Conservation (phyloP, 768 basidiomycete species). For the Pulveroboletus sp. region DNA sequence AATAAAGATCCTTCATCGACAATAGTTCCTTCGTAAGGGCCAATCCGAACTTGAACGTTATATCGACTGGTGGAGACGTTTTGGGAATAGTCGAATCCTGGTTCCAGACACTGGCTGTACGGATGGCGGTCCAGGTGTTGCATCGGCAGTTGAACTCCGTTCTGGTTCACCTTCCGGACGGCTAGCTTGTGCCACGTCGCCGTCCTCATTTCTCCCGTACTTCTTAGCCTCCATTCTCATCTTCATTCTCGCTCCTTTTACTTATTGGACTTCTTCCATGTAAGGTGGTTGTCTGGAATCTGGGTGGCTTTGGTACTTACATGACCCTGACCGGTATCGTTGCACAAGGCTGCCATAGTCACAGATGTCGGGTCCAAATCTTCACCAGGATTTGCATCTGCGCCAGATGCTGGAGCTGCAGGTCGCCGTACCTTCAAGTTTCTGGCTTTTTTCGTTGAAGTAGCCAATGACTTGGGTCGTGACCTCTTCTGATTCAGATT, state of each 20-base stretch:
- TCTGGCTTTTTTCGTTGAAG: constrained; percentile 33
- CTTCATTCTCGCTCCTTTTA: constrained; percentile 64
- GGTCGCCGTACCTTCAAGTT: constrained; percentile 42
- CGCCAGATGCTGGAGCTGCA: constrained; percentile 55
- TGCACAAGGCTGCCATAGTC: constrained; percentile 81
- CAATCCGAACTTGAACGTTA: constrained; percentile 85
- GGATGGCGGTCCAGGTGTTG: constrained; percentile 12
- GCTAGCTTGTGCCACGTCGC: constrained; percentile 28
- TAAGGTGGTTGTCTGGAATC: constrained; percentile 65
- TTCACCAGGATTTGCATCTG: constrained; percentile 65
- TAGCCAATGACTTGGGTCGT: constrained; percentile 13
- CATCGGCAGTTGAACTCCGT: constrained; percentile 1
- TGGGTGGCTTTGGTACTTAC: constrained; percentile 75
- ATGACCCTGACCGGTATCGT: constrained; percentile 75
- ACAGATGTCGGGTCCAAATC: constrained; percentile 77
- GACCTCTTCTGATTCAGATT: constrained; percentile 25
- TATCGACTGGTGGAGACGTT: constrained; percentile 64
- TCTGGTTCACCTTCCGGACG: constrained; percentile 11
- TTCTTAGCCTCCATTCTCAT: constrained; percentile 69
- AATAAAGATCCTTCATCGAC: constrained; percentile 84
- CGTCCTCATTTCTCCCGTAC: constrained; percentile 59
- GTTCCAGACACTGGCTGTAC: constrained; percentile 14
- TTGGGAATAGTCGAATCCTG: constrained; percentile 73
- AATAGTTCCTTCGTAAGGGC: constrained; percentile 82
- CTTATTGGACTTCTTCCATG: constrained; percentile 71